A percentile compares a stretch with the other conserved stretches of the same genome.
These are phyloP conservation scores for Serendipita sp. DNA, from an alignment of 768 basidiomycete species.

Conservation along the genomic window DNA sequence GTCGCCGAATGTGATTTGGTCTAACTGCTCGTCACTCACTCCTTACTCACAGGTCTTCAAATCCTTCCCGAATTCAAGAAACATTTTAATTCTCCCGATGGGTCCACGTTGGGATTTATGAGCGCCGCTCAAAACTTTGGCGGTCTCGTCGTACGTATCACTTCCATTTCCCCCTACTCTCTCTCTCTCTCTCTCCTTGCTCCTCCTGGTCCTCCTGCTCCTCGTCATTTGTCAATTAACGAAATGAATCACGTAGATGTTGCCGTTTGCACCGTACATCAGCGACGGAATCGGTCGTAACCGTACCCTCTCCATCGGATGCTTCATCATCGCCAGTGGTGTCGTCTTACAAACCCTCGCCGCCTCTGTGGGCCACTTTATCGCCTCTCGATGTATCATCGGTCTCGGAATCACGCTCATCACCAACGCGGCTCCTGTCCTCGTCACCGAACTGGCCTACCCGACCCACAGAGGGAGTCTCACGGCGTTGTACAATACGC, in stretches of 20 bases:
- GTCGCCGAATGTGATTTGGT: background rate
- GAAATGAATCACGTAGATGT: constrained; percentile 22
- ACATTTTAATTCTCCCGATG: constrained; percentile 37
- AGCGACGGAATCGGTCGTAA: constrained; percentile 49
- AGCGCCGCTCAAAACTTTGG: constrained; percentile 52
- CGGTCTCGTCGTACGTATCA: constrained; percentile 28
- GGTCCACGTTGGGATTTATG: constrained; percentile 36
- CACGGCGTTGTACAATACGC: constrained; percentile 45
- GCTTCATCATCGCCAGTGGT: constrained; percentile 47
- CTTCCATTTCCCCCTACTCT: background rate
- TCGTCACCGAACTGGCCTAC: constrained; percentile 51
- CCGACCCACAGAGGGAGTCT: constrained; percentile 38
- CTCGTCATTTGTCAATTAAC: background rate
- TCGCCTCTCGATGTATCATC: constrained; percentile 40
- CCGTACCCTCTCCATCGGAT: constrained; percentile 41
- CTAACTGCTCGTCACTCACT: background rate
- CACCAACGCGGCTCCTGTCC: constrained; percentile 43
- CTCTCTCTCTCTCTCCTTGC: background rate
- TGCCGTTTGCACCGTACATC: constrained; percentile 44
- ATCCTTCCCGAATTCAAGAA: constrained; percentile 48
- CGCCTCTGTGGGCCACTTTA: constrained; percentile 33
- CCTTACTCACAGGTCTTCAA: constrained; percentile 36
- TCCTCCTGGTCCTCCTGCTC: background rate
- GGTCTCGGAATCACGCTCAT: constrained; percentile 49
- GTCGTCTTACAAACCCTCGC: constrained; percentile 41